Base-by-base conservation (phyloP, 768 basidiomycete genomes). In the Zangia roseola region DNA sequence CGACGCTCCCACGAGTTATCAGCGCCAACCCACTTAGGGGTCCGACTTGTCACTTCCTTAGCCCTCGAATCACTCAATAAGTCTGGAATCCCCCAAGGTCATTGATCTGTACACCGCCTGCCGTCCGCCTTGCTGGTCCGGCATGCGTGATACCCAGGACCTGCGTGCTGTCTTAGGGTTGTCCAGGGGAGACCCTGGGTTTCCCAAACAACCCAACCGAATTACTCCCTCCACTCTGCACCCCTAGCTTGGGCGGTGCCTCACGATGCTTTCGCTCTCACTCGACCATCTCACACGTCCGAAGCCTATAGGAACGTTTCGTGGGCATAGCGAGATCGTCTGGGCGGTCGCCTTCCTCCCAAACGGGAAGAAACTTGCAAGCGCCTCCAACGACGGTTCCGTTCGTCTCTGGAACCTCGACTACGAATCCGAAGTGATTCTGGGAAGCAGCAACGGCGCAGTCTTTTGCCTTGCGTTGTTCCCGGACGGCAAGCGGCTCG, bases 71-170 rank as follows among this genome's bases (percentile, higher is more conserved):
- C 60, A 65, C 58, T 60, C 63, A 49, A 60, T 52, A 53, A 60
- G 63, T 55, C 55, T 63, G 61, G 62, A 60, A 63, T 65, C 63
- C 60, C 54, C 31, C 13, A 31, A 31, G 50, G 53, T 52, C 55
- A 65, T 65, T 65, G 63, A 63, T 63, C 57, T 65, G 58, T 49
- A 55, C 31, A 31, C 60, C 63, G 44, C 62, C 55, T 63, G 60
- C 61, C 63, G 61, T 63, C 55, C 62, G 38, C 62, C 62, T 31
- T 63, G 62, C 57, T 50, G 62, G 63, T 63, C 55, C 62, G 50
- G 60, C 62, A 60, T 63, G 63, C 50, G 60, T 58, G 57, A 51
- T 47, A 60, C 49, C 55, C 55, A 63, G 55, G 63, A 63, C 60
- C 57, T 50, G 53, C 53, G 52, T 63, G 59, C 31, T 48, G 62